Conservation (phyloP, 2,329 filamentous ascomycete species). For the Pseudopyrenochaeta lycopersici region DNA sequence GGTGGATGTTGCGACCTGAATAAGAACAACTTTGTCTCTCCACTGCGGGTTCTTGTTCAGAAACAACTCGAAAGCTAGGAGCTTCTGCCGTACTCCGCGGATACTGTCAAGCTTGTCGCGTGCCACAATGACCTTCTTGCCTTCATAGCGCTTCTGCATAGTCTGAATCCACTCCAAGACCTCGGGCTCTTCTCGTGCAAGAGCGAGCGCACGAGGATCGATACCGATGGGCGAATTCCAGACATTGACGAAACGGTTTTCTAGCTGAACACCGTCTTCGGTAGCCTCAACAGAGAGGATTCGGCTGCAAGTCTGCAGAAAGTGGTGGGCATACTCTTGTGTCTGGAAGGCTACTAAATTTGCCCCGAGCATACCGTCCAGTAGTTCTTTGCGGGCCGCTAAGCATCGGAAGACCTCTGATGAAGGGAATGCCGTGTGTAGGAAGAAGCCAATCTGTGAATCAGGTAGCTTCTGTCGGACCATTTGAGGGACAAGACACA, state of each 20-base stretch:
- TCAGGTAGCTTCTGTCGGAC: constrained; percentile 89
- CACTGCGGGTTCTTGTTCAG: constrained; percentile 92
- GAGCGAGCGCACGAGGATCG: constrained; percentile 78
- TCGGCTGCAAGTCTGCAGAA: constrained; percentile 93
- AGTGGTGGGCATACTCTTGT: constrained; percentile 90
- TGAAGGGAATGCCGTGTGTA: constrained; percentile 94
- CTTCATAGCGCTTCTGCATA: constrained; percentile 83
- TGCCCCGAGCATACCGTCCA: constrained; percentile 91
- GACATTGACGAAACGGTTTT: constrained; percentile 93
- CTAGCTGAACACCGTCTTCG: constrained; percentile 85
- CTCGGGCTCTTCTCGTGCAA: constrained; percentile 74
- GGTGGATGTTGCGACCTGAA: constrained; percentile 91
- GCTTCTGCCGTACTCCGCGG: constrained; percentile 90
- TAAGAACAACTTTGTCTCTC: constrained; percentile 85
- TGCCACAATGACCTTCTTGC: constrained; percentile 89
- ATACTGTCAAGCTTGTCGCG: constrained; percentile 95
- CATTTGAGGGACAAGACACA: constrained; percentile 88
- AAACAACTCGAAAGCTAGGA: constrained; percentile 91
- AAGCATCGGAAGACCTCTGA: constrained; percentile 96
- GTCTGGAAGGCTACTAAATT: constrained; percentile 95
- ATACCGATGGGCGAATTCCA: constrained; percentile 88
- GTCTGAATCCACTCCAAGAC: constrained; percentile 81
- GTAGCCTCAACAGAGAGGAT: constrained; percentile 90
- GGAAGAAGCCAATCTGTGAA: constrained; percentile 94
- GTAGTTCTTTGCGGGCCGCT: constrained; percentile 82